Evolutionary conservation across 345 rosid genomes (phyloP).

Genomic region (Cardiospermum halicacabum): DNA sequence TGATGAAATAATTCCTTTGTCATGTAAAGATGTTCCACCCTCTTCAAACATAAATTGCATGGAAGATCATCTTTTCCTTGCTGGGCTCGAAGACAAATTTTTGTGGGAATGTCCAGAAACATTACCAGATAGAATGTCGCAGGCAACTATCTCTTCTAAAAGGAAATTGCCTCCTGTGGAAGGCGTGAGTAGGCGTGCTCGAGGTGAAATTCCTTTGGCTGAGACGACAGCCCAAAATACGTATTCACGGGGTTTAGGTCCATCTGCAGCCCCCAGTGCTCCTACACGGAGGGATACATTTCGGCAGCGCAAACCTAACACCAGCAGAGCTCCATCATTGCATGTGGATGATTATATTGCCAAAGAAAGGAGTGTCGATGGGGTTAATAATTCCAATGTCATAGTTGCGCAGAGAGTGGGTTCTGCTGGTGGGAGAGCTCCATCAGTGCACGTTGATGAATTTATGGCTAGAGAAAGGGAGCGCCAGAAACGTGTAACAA

Average conservation of each 20-base stretch:
- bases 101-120: slow-evolving; percentile 97
- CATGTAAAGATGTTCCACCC: slow-evolving; percentile 23
- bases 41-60: slow-evolving; percentile 36
- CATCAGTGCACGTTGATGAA: slow-evolving; percentile 99
- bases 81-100: slow-evolving; percentile 65
- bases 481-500: slow-evolving; percentile 61
- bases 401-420: slow-evolving; percentile 78
- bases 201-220: slow-evolving; percentile 62
- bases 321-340: slow-evolving; percentile 99
- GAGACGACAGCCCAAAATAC: slow-evolving; percentile 55
- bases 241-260: slow-evolving; percentile 60
- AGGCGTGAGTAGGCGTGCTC: slow-evolving; percentile 58
- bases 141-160: slow-evolving; percentile 50
- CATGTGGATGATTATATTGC: slow-evolving; percentile 99
- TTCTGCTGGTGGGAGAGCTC: slow-evolving; percentile 94
- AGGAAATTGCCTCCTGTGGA: slow-evolving; percentile 70
- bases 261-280: slow-evolving; percentile 58
- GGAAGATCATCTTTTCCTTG: slow-evolving; percentile 45
- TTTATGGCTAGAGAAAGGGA: slow-evolving; percentile 97
- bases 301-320: slow-evolving; percentile 93
- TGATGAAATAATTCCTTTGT: slow-evolving; percentile 21
- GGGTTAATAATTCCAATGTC: slow-evolving; percentile 65
- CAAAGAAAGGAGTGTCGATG: slow-evolving; percentile 84
- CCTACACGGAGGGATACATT: slow-evolving; percentile 78
- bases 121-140: slow-evolving; percentile 77